phyloP scores from a whole-genome alignment of 306 rosid genomes.

The Lotus japonicus region DNA sequence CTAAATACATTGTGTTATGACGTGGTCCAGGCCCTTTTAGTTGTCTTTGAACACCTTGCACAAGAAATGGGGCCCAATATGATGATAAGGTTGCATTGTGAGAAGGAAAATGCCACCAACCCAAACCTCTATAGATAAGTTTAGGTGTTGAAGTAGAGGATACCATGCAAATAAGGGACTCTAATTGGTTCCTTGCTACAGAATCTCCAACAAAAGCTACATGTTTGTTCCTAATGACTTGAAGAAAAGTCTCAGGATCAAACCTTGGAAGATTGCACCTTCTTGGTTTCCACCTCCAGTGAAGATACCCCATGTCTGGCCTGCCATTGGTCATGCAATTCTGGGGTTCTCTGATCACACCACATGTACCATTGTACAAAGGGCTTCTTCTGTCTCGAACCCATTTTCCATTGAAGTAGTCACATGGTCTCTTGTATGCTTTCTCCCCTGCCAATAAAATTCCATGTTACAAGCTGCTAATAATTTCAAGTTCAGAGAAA shows the following conservation, averaged over 20 bases:
- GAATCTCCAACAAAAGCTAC: too few species aligned
- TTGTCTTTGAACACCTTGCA: conserved; percentile 51
- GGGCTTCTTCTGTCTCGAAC: conserved; percentile 37
- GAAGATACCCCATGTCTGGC: conserved; percentile 39
- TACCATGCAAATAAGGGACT: too few species aligned
- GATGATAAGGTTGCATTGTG: conserved; percentile 47
- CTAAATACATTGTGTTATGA: conserved; percentile 45
- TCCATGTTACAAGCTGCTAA: not conserved
- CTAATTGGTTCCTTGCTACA: too few species aligned
- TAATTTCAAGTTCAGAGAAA: too few species aligned
- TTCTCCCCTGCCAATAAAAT: conserved; percentile 32
- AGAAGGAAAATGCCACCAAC: conserved; percentile 52
- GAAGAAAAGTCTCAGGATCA: conserved; percentile 50
- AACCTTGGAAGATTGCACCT: conserved; percentile 56
- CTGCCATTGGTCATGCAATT: conserved; percentile 68
- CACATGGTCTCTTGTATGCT: conserved; percentile 36
- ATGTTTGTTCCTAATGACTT: not conserved
- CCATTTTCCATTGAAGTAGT: conserved; percentile 62
- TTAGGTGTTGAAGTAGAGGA: too few species aligned
- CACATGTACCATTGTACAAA: conserved; percentile 51
- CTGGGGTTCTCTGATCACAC: conserved; percentile 42
- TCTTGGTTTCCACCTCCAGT: conserved; percentile 71
- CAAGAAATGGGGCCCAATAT: conserved; percentile 78
- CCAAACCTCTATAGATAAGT: too few species aligned
- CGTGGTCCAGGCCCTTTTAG: conserved; percentile 17